These are phyloP conservation scores for Tolypocladium ophioglossoides DNA, from an alignment of 2,329 filamentous ascomycete genomes.

Conservation along the genomic window DNA sequence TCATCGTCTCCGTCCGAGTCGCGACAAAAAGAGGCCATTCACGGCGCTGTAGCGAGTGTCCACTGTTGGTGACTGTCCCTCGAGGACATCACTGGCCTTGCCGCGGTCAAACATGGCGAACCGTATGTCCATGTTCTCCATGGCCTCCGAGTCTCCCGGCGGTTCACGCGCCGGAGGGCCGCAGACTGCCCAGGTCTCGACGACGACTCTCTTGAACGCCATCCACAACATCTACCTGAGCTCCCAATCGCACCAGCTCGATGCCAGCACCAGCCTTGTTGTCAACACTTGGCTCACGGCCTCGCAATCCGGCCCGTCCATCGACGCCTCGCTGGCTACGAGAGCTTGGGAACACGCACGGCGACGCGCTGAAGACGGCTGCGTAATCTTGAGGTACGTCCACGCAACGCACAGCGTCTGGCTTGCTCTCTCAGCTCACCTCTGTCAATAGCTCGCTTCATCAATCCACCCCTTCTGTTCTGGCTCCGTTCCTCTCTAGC, in stretches of 20 bases:
- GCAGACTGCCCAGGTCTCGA: slow-evolving; percentile 73
- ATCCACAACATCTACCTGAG: slow-evolving; percentile 83
- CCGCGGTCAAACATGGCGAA: slow-evolving; percentile 39
- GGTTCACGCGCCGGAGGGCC: slow-evolving; percentile 49
- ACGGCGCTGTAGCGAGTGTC: background rate
- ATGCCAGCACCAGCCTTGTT: slow-evolving; percentile 81
- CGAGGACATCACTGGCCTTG: slow-evolving; percentile 18
- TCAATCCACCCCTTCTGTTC: slow-evolving; percentile 73
- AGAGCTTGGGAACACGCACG: slow-evolving; percentile 95
- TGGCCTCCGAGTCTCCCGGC: slow-evolving; percentile 52
- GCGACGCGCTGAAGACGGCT: slow-evolving; percentile 88
- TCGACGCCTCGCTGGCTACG: slow-evolving; percentile 67
- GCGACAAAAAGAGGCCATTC: background rate
- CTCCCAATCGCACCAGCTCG: slow-evolving; percentile 72
- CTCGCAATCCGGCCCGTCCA: slow-evolving; percentile 56
- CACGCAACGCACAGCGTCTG: background rate
- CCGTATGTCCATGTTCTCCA: slow-evolving; percentile 60
- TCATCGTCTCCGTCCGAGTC: background rate
- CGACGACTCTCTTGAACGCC: slow-evolving; percentile 83
- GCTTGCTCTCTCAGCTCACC: background rate
- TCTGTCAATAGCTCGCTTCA: slow-evolving; percentile 61
- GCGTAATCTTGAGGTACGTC: slow-evolving; percentile 74
- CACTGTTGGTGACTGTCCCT: slow-evolving; percentile 26
- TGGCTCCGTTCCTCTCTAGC: slow-evolving; percentile 70
- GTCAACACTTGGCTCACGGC: slow-evolving; percentile 95